These are phyloP conservation scores for Intubia oerlemansii DNA, from an alignment of 2,329 filamentous ascomycete species.

Conservation along the genomic window DNA sequence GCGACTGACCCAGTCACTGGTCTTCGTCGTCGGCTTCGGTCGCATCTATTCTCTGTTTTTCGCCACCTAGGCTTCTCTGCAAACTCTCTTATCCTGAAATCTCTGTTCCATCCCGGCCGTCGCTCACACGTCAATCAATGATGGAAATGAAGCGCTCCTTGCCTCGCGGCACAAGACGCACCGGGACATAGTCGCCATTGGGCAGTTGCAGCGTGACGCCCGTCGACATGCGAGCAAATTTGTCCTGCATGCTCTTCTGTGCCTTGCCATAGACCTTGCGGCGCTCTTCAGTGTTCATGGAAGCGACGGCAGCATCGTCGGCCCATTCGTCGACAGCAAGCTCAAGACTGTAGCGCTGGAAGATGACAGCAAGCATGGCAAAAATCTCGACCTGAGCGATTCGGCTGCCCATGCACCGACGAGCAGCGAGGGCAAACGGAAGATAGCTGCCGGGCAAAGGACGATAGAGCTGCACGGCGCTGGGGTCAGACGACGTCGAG, in stretches of 20 bases:
- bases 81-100: too few species aligned
- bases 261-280: constrained; percentile 38
- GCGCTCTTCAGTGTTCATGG: constrained; percentile 24
- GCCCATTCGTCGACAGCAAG: constrained; percentile 40
- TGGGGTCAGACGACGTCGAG: constrained; percentile 37
- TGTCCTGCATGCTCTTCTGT: too few species aligned
- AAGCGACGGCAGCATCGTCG: constrained; percentile 29
- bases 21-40: too few species aligned
- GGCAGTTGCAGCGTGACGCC: constrained; percentile 54
- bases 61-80: too few species aligned
- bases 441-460: constrained; percentile 34
- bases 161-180: constrained; percentile 48
- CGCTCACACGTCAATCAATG: too few species aligned
- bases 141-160: constrained; percentile 40
- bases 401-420: constrained; percentile 34
- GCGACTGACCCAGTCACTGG: too few species aligned
- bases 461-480: constrained; percentile 36
- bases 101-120: too few species aligned
- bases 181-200: constrained; percentile 33
- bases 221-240: constrained; percentile 22
- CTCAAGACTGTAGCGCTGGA: constrained; percentile 43
- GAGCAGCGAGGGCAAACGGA: constrained; percentile 35
- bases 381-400: constrained; percentile 39
- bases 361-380: constrained; percentile 30
- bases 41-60: too few species aligned